A percentile compares a stretch with the other conserved stretches of the same genome.
Evolutionary conservation across 1,284 basidiomycete species (phyloP).

Genomic region (Naganishia albida): DNA sequence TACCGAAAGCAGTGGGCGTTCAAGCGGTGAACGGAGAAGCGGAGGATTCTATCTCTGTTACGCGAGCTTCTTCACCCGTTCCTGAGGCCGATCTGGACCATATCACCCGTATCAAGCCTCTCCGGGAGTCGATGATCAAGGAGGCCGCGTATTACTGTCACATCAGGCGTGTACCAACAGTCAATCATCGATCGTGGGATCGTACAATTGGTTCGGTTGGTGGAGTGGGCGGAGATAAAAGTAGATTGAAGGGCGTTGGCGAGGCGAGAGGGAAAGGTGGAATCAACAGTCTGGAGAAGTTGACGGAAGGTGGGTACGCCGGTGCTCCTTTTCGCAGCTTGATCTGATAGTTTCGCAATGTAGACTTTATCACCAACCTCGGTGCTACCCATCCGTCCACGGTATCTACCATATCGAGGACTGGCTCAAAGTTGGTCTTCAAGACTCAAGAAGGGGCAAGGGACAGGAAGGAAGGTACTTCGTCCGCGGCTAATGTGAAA

Average conservation of each 20-base stretch:
- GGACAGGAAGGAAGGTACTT: slow-evolving; percentile 33
- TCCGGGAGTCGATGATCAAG: slow-evolving; percentile 75
- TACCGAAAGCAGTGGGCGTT: slow-evolving; percentile 2
- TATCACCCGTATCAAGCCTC: slow-evolving; percentile 64
- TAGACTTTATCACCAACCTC: slow-evolving; percentile 78
- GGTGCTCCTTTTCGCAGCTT: neutral
- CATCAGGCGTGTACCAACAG: slow-evolving; percentile 54
- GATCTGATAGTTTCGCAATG: neutral
- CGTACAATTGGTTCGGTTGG: slow-evolving; percentile 56
- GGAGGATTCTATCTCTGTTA: slow-evolving; percentile 9
- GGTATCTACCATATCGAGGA: slow-evolving; percentile 80
- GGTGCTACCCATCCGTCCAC: slow-evolving; percentile 85
- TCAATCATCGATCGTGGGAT: slow-evolving; percentile 71
- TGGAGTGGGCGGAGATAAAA: slow-evolving; percentile 46
- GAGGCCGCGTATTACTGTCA: slow-evolving; percentile 60
- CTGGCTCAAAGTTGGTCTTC: slow-evolving; percentile 77
- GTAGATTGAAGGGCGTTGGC: slow-evolving; percentile 56
- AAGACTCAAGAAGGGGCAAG: slow-evolving; percentile 64
- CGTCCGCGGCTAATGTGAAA: neutral
- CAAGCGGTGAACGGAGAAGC: neutral
- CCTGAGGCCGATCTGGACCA: slow-evolving; percentile 1
- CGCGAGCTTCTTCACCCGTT: slow-evolving; percentile 9
- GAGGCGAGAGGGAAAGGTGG: slow-evolving; percentile 56
- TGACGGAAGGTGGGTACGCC: slow-evolving; percentile 68
- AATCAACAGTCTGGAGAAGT: slow-evolving; percentile 60